phyloP scores from a whole-genome alignment of 768 basidiomycete genomes.

The Pisolithus marmoratus region DNA sequence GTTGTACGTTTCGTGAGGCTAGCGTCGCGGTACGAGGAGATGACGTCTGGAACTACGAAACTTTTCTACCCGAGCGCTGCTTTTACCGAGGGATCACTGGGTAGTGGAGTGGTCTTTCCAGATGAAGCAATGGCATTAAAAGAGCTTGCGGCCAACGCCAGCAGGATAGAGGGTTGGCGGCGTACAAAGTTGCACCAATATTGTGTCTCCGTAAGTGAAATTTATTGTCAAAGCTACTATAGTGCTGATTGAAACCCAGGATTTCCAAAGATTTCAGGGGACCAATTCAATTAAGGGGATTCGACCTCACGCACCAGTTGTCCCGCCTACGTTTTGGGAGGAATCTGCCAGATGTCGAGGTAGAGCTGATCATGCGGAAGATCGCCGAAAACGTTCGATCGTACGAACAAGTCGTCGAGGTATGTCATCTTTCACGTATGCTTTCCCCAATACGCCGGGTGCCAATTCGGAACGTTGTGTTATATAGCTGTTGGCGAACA shows the following conservation, averaged over 20 bases:
- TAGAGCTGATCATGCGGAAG: conserved; percentile 65
- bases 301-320: conserved; percentile 86
- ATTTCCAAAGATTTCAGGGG: conserved; percentile 52
- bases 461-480: background rate
- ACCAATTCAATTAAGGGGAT: conserved; percentile 62
- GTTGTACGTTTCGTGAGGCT: conserved; percentile 81
- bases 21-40: conserved; percentile 88
- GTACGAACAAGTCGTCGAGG: conserved; percentile 91
- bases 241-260: conserved; percentile 41
- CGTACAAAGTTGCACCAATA: conserved; percentile 76
- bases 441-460: background rate
- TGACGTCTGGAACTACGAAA: conserved; percentile 61
- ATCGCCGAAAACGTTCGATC: conserved; percentile 66
- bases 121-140: conserved; percentile 62
- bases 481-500: conserved; percentile 68
- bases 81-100: conserved; percentile 49
- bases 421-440: conserved; percentile 25
- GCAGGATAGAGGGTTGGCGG: conserved; percentile 92
- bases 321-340: conserved; percentile 72
- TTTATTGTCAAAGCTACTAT: background rate
- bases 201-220: conserved; percentile 52
- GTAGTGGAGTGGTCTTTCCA: conserved; percentile 74
- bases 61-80: conserved; percentile 63
- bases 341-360: conserved; percentile 67
- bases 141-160: conserved; percentile 72